Evolutionary conservation across 352 stramenopile genomes (phyloP).

Genomic region (Pythium pectinolyticum): DNA sequence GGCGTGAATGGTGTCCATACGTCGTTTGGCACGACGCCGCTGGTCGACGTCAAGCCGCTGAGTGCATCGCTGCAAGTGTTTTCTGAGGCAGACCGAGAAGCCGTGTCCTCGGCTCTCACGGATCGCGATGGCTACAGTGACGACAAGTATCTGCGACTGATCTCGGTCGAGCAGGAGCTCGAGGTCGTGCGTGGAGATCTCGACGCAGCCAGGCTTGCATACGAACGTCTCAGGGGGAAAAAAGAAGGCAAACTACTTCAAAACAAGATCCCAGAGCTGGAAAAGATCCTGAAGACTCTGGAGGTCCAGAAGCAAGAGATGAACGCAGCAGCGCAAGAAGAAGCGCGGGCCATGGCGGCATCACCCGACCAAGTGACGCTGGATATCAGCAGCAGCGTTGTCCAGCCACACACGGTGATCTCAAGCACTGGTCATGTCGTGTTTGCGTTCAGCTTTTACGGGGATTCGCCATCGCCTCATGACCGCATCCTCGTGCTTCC

Average conservation of each 20-base stretch:
- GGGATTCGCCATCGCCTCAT: conserved; percentile 23
- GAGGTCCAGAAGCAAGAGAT: conserved; percentile 14
- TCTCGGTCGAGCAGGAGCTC: conserved; percentile 40
- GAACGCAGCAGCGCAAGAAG: neutral
- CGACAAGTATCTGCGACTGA: conserved; percentile 21
- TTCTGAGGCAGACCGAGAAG: conserved; percentile 22
- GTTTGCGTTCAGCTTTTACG: conserved; percentile 38
- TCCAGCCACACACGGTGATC: conserved; percentile 5
- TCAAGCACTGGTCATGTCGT: conserved; percentile 25
- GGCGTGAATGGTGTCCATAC: conserved; percentile 56
- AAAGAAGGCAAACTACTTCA: conserved; percentile 20
- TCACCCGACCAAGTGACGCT: neutral
- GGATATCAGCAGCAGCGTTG: neutral
- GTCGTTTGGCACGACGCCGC: conserved; percentile 50
- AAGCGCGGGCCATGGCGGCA: neutral
- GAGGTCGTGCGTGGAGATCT: conserved; percentile 35
- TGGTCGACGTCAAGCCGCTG: conserved; percentile 55
- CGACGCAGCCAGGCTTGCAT: neutral
- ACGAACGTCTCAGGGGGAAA: conserved; percentile 8
- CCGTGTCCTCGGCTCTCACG: conserved; percentile 19
- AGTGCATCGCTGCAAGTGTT: conserved; percentile 42
- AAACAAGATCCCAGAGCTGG: conserved; percentile 25
- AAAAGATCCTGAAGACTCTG: conserved; percentile 21
- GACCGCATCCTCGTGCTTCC: conserved; percentile 49
- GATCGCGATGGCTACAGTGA: conserved; percentile 32